Evolutionary conservation across 345 rosid species (phyloP).

Genomic region (Nasturtium officinale): DNA sequence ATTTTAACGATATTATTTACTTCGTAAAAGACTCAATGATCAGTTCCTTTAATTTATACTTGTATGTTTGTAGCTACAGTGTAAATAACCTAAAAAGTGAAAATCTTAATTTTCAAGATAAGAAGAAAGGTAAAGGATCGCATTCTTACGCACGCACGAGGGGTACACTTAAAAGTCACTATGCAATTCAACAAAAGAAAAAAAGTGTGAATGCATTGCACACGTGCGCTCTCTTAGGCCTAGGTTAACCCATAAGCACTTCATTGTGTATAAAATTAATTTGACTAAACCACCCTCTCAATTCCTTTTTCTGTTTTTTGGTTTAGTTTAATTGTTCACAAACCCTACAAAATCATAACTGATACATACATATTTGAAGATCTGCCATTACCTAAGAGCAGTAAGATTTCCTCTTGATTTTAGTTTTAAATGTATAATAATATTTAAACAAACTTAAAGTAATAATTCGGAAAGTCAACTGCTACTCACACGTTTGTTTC

Average conservation of each 20-base stretch:
- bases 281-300: slow-evolving; percentile 25
- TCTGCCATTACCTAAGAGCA: slow-evolving; percentile 16
- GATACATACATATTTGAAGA: slow-evolving; percentile 13
- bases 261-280: not conserved
- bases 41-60: not conserved
- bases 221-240: slow-evolving; percentile 33
- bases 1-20: not conserved
- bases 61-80: not conserved
- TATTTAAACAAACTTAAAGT: not conserved
- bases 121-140: slow-evolving; percentile 35
- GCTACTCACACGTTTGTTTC: not conserved
- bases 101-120: not conserved
- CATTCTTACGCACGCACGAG: slow-evolving; percentile 38
- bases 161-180: slow-evolving; percentile 14
- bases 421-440: not conserved
- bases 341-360: slow-evolving; percentile 25
- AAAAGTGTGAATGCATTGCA: not conserved
- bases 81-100: slow-evolving; percentile 3
- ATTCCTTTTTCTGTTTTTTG: not conserved
- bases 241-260: not conserved
- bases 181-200: slow-evolving; percentile 16
- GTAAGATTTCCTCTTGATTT: not conserved
- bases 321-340: slow-evolving; percentile 30
- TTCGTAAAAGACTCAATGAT: not conserved
- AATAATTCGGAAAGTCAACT: slow-evolving; percentile 11